These are phyloP conservation scores for Chytriomyces sp. DNA, from an alignment of 192 early-diverging fungal species.

Conservation along the genomic window DNA sequence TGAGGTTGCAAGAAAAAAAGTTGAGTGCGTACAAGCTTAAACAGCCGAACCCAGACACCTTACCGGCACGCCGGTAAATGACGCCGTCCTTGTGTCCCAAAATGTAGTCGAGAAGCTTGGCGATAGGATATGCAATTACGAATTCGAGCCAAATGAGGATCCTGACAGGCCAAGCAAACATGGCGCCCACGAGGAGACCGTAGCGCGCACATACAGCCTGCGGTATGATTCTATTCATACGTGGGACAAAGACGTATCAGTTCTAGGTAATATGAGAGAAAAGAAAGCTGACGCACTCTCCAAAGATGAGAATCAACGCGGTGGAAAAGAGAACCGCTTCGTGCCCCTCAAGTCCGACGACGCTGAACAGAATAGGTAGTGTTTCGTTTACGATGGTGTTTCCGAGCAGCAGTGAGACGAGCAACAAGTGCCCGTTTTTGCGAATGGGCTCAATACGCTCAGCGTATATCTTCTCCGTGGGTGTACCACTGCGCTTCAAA, in stretches of 20 bases:
- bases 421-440: conserved; percentile 89
- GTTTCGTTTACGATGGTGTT: conserved; percentile 97
- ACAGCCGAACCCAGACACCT: neutral
- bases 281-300: conserved; percentile 63
- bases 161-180: conserved; percentile 74
- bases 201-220: conserved; percentile 88
- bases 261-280: neutral
- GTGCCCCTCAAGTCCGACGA: conserved; percentile 60
- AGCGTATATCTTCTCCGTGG: conserved; percentile 71
- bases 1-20: conserved; percentile 24
- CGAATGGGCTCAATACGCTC: conserved; percentile 82
- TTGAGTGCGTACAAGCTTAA: neutral
- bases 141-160: conserved; percentile 61
- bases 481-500: conserved; percentile 76
- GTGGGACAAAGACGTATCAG: neutral
- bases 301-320: conserved; percentile 87
- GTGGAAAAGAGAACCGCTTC: conserved; percentile 88
- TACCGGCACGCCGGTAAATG: conserved; percentile 71
- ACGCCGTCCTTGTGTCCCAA: conserved; percentile 86
- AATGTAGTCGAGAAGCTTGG: conserved; percentile 77
- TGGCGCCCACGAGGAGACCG: conserved; percentile 86
- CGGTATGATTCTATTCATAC: conserved; percentile 70
- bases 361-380: conserved; percentile 44
- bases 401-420: conserved; percentile 87
- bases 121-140: conserved; percentile 80